Percentiles rank a stretch among this genome's conserved stretches.
These are phyloP conservation scores for Calonectria henricotiae DNA, from an alignment of 2,329 filamentous ascomycete genomes.

Conservation along the genomic window DNA sequence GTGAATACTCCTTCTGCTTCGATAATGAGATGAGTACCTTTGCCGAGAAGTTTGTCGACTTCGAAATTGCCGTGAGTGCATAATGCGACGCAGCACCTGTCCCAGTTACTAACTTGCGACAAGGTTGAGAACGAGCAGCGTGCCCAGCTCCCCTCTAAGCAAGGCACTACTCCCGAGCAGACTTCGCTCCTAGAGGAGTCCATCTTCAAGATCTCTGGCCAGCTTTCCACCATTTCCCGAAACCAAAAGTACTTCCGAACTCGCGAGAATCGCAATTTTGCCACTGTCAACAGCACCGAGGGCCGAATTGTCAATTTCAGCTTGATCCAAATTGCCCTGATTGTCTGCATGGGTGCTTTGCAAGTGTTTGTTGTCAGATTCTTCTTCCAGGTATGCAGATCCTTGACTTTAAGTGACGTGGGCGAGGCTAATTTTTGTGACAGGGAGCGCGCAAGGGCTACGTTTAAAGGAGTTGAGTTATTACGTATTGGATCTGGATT, in stretches of 20 bases:
- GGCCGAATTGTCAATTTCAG: slow-evolving; percentile 97
- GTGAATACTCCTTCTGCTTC: slow-evolving; percentile 98
- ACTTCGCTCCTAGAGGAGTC: slow-evolving; percentile 92
- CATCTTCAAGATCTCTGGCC: slow-evolving; percentile 93
- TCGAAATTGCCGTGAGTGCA: slow-evolving; percentile 84
- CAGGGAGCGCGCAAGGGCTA: slow-evolving; percentile 80
- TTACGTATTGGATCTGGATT: slow-evolving; percentile 49
- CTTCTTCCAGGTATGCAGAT: slow-evolving; percentile 87
- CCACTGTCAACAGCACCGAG: slow-evolving; percentile 97
- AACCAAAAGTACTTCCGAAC: slow-evolving; percentile 99
- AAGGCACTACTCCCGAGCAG: slow-evolving; percentile 90
- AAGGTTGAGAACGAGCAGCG: slow-evolving; percentile 93
- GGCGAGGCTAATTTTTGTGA: slow-evolving; percentile 37
- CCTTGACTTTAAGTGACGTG: neutral
- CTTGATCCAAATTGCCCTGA: slow-evolving; percentile 91
- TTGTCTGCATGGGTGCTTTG: slow-evolving; percentile 94
- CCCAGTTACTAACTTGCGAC: slow-evolving; percentile 4
- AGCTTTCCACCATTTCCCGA: slow-evolving; percentile 92
- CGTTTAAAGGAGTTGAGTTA: slow-evolving; percentile 66
- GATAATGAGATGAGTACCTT: slow-evolving; percentile 99
- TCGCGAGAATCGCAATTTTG: slow-evolving; percentile 98
- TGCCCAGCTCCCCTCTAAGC: slow-evolving; percentile 88
- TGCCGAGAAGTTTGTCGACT: slow-evolving; percentile 97
- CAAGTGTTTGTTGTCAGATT: slow-evolving; percentile 98
- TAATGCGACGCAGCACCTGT: neutral